A percentile compares a stretch with the other conserved stretches of the same genome.
These are phyloP conservation scores for Leccinum barrowsii DNA, from an alignment of 768 basidiomycete genomes.

Conservation along the genomic window DNA sequence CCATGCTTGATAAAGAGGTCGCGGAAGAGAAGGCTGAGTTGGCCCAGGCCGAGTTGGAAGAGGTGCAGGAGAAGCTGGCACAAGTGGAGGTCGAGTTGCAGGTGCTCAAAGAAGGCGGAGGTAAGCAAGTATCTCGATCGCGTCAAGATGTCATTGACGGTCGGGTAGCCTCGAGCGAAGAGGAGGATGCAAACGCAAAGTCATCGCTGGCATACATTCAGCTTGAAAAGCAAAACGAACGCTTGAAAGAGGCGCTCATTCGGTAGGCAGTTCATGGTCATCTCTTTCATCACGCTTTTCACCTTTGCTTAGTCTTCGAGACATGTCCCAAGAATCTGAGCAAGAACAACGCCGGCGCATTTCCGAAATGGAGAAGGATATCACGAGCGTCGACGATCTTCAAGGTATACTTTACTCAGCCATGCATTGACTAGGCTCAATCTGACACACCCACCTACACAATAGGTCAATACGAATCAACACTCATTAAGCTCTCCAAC, in stretches of 20 bases:
- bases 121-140: slow-evolving; percentile 12
- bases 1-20: slow-evolving; percentile 92
- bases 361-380: slow-evolving; percentile 85
- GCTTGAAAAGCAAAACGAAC: slow-evolving; percentile 94
- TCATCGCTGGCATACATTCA: slow-evolving; percentile 72
- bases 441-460: slow-evolving; percentile 5
- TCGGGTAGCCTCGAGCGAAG: slow-evolving; percentile 24
- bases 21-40: slow-evolving; percentile 90
- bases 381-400: slow-evolving; percentile 72
- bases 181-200: slow-evolving; percentile 39
- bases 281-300: neutral
- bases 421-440: neutral
- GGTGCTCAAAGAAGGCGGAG: slow-evolving; percentile 62
- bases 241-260: slow-evolving; percentile 91
- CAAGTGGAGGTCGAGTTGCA: slow-evolving; percentile 81
- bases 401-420: slow-evolving; percentile 50
- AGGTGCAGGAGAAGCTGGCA: slow-evolving; percentile 72
- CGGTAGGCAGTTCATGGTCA: slow-evolving; percentile 42
- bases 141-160: slow-evolving; percentile 3
- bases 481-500: slow-evolving; percentile 76
- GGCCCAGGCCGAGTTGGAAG: slow-evolving; percentile 74
- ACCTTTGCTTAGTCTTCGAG: slow-evolving; percentile 60
- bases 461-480: slow-evolving; percentile 74
- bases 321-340: slow-evolving; percentile 85
- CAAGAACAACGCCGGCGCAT: slow-evolving; percentile 79